A percentile compares a stretch with the other conserved stretches of the same genome.
Evolutionary conservation across 2,329 filamentous ascomycete species (phyloP).

Genomic region (Trichoderma arundinaceum): DNA sequence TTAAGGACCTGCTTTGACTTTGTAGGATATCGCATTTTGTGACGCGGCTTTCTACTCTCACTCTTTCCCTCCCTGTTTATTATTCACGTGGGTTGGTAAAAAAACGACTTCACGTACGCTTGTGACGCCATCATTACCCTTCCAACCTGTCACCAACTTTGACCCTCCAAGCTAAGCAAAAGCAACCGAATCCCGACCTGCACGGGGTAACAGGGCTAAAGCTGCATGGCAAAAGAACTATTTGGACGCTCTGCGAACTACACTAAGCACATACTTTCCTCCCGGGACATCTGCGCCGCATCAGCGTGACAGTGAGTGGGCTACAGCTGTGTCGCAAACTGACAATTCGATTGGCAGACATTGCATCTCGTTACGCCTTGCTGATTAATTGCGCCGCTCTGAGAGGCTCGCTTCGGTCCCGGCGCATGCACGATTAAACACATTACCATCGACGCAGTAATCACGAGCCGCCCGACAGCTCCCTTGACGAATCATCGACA

Average conservation of each 20-base stretch:
- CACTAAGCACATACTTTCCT: neutral
- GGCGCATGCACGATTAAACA: conserved; percentile 20
- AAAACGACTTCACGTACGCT: neutral
- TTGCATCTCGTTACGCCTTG: conserved; percentile 31
- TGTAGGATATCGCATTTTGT: conserved; percentile 8
- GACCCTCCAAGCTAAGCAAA: conserved; percentile 6
- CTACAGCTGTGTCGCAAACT: conserved; percentile 13
- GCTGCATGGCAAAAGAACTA: conserved; percentile 8
- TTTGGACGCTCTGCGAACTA: neutral
- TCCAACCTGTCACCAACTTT: neutral
- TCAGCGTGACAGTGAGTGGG: conserved; percentile 4
- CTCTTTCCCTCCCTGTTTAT: neutral
- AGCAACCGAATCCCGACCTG: conserved; percentile 10
- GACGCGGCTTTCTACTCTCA: neutral
- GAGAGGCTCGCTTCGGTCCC: conserved; percentile 39
- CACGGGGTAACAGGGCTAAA: conserved; percentile 13
- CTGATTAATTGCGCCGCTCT: conserved; percentile 47
- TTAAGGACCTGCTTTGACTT: neutral
- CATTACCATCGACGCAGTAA: conserved; percentile 1
- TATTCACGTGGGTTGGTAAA: neutral
- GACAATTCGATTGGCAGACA: conserved; percentile 13
- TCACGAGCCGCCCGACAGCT: conserved; percentile 16
- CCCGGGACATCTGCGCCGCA: neutral
- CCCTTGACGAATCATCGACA: conserved; percentile 23
- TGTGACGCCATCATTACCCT: conserved; percentile 22